Evolutionary conservation across 148 eudicot species (phyloP).

Genomic region (Rhododendron henanense): DNA sequence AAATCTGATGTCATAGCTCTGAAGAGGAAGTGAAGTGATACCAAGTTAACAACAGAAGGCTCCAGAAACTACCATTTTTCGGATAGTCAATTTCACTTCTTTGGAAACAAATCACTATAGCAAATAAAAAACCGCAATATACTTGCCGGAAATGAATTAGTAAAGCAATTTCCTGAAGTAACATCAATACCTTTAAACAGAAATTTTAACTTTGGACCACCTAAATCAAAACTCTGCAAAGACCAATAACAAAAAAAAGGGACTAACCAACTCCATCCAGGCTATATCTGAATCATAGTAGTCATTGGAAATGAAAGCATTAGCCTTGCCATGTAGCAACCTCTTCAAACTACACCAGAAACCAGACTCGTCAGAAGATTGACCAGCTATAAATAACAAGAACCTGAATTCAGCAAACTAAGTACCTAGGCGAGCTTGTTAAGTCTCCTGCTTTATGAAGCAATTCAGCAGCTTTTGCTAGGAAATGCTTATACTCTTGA

Average conservation of each 20-base stretch:
- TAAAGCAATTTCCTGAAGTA: background rate
- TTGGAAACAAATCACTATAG: background rate
- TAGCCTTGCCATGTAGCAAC: constrained; percentile 78
- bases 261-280: constrained; percentile 96
- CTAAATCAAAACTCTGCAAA: background rate
- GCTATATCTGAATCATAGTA: constrained; percentile 97
- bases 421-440: constrained; percentile 68
- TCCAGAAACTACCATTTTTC: background rate
- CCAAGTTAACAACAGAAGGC: background rate
- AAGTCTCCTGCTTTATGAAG: constrained; percentile 77
- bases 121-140: background rate
- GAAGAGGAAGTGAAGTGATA: background rate
- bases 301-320: constrained; percentile 91
- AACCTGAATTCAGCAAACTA: background rate
- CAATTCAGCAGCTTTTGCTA: constrained; percentile 63
- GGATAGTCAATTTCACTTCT: background rate
- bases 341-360: constrained; percentile 68
- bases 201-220: background rate
- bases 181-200: background rate
- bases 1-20: background rate
- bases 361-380: constrained; percentile 16
- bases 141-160: background rate
- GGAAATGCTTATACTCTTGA: constrained; percentile 55
- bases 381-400: constrained; percentile 1
- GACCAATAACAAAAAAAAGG: background rate